These are phyloP conservation scores for Xylaria intraflava DNA, from an alignment of 495 filamentous ascomycete species.

Conservation along the genomic window DNA sequence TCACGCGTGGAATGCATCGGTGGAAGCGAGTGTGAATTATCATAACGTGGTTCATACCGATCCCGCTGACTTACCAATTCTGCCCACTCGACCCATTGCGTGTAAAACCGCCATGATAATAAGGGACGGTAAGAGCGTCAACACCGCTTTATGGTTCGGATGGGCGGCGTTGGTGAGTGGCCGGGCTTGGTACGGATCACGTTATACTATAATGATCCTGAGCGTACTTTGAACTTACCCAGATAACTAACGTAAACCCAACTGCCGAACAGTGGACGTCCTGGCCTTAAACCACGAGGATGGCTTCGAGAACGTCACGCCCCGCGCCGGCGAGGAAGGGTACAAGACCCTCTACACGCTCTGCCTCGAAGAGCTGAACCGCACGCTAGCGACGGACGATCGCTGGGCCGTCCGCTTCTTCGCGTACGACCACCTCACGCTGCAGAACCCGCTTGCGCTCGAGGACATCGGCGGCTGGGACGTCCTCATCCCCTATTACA, in stretches of 20 bases:
- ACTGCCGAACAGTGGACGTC: slow-evolving; percentile 38
- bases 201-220: no score
- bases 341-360: slow-evolving; percentile 50
- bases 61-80: no score
- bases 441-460: slow-evolving; percentile 49
- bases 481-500: slow-evolving; percentile 55
- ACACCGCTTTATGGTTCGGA: no score
- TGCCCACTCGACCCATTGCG: no score
- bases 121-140: no score
- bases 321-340: slow-evolving; percentile 25
- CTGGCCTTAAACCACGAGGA: slow-evolving; percentile 43
- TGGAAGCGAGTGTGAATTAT: no score
- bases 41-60: no score
- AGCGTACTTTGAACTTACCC: no score
- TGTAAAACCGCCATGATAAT: no score
- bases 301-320: slow-evolving; percentile 21
- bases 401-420: slow-evolving; percentile 50
- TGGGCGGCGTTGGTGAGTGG: no score
- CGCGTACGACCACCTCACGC: slow-evolving; percentile 52
- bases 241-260: neutral
- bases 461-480: slow-evolving; percentile 55
- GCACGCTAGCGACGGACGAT: slow-evolving; percentile 19
- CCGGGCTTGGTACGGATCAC: no score
- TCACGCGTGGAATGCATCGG: no score
- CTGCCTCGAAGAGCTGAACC: slow-evolving; percentile 37